These are phyloP conservation scores for Xerophyta viscosa DNA, from an alignment of 106 monocot species.

Conservation along the genomic window DNA sequence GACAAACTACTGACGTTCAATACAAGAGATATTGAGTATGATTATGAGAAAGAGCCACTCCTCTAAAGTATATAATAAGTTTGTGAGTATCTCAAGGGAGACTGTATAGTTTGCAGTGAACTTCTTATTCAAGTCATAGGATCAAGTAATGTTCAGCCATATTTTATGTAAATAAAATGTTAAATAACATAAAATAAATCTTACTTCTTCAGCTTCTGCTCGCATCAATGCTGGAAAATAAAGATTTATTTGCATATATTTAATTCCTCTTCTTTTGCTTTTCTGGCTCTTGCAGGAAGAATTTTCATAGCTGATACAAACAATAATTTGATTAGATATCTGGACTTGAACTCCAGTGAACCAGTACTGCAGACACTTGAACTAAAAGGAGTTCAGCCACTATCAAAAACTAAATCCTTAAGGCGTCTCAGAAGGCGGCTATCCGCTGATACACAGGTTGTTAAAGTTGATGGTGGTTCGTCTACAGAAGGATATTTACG, in stretches of 20 bases:
- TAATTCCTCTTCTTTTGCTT: neutral
- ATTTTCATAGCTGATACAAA: conserved; percentile 94
- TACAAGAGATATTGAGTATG: too few species aligned
- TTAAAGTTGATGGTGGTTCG: conserved; percentile 56
- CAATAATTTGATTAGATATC: conserved; percentile 70
- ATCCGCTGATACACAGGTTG: conserved; percentile 54
- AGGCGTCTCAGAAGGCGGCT: conserved; percentile 58
- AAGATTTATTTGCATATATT: neutral
- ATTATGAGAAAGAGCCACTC: too few species aligned
- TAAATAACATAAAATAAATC: too few species aligned
- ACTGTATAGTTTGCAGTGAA: too few species aligned
- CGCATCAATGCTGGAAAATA: too few species aligned
- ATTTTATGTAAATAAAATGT: too few species aligned
- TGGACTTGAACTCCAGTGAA: conserved; percentile 59
- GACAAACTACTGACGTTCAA: too few species aligned
- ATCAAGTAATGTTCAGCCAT: too few species aligned
- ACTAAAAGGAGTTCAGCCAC: conserved; percentile 66
- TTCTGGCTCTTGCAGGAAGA: conserved; percentile 52
- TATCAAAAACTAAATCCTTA: conserved; percentile 49
- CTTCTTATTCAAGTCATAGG: too few species aligned
- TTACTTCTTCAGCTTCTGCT: too few species aligned
- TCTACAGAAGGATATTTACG: conserved; percentile 54
- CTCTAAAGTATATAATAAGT: too few species aligned
- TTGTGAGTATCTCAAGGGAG: too few species aligned
- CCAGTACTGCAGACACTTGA: conserved; percentile 56